Conservation (phyloP, 805 yeast species). For the Metschnikowia sp. region DNA sequence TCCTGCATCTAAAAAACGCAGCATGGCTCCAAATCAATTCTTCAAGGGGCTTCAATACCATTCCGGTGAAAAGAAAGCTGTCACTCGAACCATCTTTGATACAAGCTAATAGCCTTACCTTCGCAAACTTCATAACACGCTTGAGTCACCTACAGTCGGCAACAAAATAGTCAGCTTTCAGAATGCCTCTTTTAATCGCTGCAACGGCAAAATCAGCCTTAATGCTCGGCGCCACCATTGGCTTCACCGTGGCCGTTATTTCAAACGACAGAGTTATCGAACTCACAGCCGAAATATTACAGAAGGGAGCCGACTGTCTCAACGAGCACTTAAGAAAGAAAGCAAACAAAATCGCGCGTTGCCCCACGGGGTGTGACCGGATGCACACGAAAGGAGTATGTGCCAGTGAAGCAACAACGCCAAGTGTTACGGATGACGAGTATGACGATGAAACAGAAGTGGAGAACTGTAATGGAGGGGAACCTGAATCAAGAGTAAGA, state of each 20-base stretch:
- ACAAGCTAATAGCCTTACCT: no score
- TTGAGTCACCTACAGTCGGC: no score
- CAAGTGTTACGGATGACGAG: constrained; percentile 11
- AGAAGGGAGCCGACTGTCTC: constrained; percentile 10
- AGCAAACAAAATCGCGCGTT: constrained; percentile 3
- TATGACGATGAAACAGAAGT: neutral
- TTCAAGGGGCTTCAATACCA: no score
- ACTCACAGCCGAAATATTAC: constrained; percentile 6
- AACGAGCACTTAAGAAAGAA: constrained; percentile 4
- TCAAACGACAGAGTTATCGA: constrained; percentile 13
- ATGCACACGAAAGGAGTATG: neutral
- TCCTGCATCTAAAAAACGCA: no score
- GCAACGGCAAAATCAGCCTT: constrained; percentile 14
- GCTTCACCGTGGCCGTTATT: constrained; percentile 13
- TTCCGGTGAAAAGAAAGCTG: no score
- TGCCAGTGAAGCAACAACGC: constrained; percentile 13
- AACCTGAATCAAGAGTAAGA: neutral
- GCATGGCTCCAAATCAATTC: no score
- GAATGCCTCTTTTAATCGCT: constrained; percentile 10
- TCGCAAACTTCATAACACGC: no score
- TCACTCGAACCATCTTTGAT: no score
- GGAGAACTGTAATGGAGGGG: neutral
- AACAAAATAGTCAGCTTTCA: neutral
- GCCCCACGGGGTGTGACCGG: neutral
- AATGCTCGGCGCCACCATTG: constrained; percentile 12